A percentile compares a stretch with the other conserved stretches of the same genome.
Evolutionary conservation across 2,329 filamentous ascomycete genomes (phyloP).

Genomic region (Rhynchosporium agropyri): DNA sequence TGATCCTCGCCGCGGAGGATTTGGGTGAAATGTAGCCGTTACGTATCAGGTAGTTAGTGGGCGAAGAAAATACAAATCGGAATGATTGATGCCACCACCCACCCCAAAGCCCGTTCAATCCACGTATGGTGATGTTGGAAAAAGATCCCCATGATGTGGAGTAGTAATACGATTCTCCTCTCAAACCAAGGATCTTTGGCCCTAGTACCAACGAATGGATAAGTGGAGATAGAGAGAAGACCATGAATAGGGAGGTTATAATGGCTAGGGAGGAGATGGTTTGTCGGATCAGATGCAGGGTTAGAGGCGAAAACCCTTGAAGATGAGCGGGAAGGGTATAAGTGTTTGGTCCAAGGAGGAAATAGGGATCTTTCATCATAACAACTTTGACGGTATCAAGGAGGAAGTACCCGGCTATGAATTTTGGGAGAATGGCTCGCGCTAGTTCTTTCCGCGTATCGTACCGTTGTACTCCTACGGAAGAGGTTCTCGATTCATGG

Average conservation of each 20-base stretch:
- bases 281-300: conserved; percentile 59
- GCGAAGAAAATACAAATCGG: conserved; percentile 69
- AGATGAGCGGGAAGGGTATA: conserved; percentile 50
- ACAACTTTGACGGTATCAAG: conserved; percentile 71
- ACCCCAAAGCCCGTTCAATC: conserved; percentile 82
- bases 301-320: conserved; percentile 46
- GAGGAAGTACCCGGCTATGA: conserved; percentile 62
- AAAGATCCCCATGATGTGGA: conserved; percentile 59
- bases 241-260: conserved; percentile 59
- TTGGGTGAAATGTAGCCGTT: conserved; percentile 46
- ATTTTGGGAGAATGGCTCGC: conserved; percentile 47
- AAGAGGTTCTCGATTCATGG: conserved; percentile 44
- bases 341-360: conserved; percentile 56
- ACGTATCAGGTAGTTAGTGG: conserved; percentile 52
- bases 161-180: conserved; percentile 64
- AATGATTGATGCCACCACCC: conserved; percentile 92
- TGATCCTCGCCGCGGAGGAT: conserved; percentile 41
- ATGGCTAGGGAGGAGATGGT: conserved; percentile 59
- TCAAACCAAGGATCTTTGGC: conserved; percentile 54
- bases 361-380: conserved; percentile 80
- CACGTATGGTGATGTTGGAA: conserved; percentile 62
- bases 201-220: conserved; percentile 54
- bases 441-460: conserved; percentile 51
- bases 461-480: conserved; percentile 51
- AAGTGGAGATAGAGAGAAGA: conserved; percentile 64